Percentiles rank a stretch among this genome's conserved stretches.
Conservation (phyloP, 805 yeast species). For the Wickerhamiella alocasiicola region DNA sequence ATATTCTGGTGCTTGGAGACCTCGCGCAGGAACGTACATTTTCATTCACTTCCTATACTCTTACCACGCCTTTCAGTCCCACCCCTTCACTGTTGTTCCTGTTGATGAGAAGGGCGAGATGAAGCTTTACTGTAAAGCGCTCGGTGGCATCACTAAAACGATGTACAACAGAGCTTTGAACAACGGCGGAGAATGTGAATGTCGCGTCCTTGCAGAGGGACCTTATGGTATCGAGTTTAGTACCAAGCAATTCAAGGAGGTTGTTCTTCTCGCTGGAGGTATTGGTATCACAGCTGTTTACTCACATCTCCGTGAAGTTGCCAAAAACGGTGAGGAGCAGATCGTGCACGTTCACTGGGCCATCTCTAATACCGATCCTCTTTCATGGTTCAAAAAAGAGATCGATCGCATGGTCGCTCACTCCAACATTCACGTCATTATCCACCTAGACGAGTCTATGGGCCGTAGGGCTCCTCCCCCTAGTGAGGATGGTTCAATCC, state of each 20-base stretch:
- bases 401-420: slow-evolving; percentile 6
- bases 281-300: slow-evolving; percentile 48
- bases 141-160: slow-evolving; percentile 5
- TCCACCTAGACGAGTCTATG: slow-evolving; percentile 1
- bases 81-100: slow-evolving; percentile 48
- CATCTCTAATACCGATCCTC: slow-evolving; percentile 4
- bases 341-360: slow-evolving; percentile 9
- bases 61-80: slow-evolving; percentile 52
- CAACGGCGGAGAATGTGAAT: not conserved
- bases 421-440: slow-evolving; percentile 1
- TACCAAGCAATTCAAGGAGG: slow-evolving; percentile 30
- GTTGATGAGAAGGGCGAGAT: slow-evolving; percentile 7
- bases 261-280: slow-evolving; percentile 41
- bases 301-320: slow-evolving; percentile 29
- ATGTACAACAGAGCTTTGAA: not conserved
- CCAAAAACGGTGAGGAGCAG: slow-evolving; percentile 12
- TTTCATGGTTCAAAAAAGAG: slow-evolving; percentile 6
- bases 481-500: not conserved
- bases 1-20: slow-evolving; percentile 16
- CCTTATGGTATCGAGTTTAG: slow-evolving; percentile 45
- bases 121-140: slow-evolving; percentile 7
- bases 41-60: slow-evolving; percentile 30
- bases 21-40: slow-evolving; percentile 28
- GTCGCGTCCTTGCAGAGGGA: slow-evolving; percentile 42
- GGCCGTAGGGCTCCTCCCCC: not conserved